Evolutionary conservation across 495 filamentous ascomycete genomes (phyloP), one percentile per base, ranked within the genome.

Genomic region (Tetracladium setigerum): DNA sequence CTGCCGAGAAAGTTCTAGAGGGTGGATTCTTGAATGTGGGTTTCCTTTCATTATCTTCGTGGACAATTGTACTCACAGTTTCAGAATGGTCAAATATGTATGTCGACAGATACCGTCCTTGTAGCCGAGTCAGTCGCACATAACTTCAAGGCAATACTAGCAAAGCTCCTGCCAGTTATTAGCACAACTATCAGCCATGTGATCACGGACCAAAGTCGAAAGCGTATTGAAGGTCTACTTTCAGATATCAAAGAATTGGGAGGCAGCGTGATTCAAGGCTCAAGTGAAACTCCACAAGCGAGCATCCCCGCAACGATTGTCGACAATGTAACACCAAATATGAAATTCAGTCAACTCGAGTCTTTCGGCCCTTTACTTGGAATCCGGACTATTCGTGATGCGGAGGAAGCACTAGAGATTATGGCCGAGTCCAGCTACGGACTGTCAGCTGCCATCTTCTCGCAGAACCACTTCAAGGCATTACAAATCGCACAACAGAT

Each of bases 21-120:
- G 63, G 63, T 11, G 58, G 53, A 1, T 48, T 63, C 9, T 47
- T 59, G 41, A 44, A 44, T 44, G 41, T 44, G 33, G 33, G 41
- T 31, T 44, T n/a, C n/a, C 16, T 42, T 15, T 19, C 6, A 42
- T 18, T 6, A 22, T 19, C 10, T 22, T 24, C n/a, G n/a, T n/a
- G n/a, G n/a, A n/a, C n/a, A n/a, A 31, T 31, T 14, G 24, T 44
- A 32, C 33, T 30, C 9, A 14, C 12, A 31, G 15, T 17, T 33
- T 14, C 56, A 63, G 31, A 58, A 46, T 16, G 62, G 64, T 10
- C 64, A 67, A 36, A 47, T 67, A 13, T 65, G 62, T 56, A 65
- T 67, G 62, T 64, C 62, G 31, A 67, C 64, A 6, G 64, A 67
- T 32, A 55, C 58, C 13, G 58, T 63, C 13, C 36, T 67, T 6